Base-by-base conservation (phyloP, 1,139 yeast species). In the Keqinozyma sinolaborantium region DNA sequence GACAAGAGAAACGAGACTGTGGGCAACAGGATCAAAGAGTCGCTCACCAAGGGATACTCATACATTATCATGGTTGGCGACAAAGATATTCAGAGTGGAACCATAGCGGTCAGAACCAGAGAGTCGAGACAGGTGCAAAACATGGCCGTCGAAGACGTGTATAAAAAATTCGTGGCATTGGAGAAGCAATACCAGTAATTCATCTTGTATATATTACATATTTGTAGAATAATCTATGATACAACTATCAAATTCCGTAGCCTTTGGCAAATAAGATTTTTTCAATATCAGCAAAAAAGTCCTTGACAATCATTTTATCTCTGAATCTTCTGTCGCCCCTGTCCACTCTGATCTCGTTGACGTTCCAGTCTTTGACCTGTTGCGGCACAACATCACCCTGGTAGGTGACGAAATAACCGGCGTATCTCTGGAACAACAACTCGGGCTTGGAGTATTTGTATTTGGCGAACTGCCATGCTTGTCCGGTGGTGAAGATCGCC, bases 401-500 rank as follows among this genome's bases (percentile, higher is more conserved):
- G 56, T 79, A 88, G 30, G 81, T 72, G 45, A 88, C 70, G 47
- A 78, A 84, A 51, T 79, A 88, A 1, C 98, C 98, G 37, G 83
- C 79, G 40, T 85, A 85, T 46, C 78, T 79, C 49, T 84, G 95
- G 57, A 92, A 94, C 42, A 92, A 66, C 25, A 70, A 67, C 39
- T 83, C 79, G 1, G 98, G 97, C 38, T 81, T 78, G 23, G 80
- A 71, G 76, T 88, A 84, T 50, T 83, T 84, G 58, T 92, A 92
- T 48, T 81, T 79, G 48, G 85, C 77, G 59, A 92, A 86, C 60
- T 92, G 99, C 99, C 99, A 92, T 32, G 82, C 73, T 61, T 92
- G 98, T 12, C 99, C 98, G 2, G 97, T 92, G 11, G 96, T 92
- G 62, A 92, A 84, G 18, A 92, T 86, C 0, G 95, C 97, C 30